Conservation (phyloP, 257 asterid species). For the Echium plantagineum region DNA sequence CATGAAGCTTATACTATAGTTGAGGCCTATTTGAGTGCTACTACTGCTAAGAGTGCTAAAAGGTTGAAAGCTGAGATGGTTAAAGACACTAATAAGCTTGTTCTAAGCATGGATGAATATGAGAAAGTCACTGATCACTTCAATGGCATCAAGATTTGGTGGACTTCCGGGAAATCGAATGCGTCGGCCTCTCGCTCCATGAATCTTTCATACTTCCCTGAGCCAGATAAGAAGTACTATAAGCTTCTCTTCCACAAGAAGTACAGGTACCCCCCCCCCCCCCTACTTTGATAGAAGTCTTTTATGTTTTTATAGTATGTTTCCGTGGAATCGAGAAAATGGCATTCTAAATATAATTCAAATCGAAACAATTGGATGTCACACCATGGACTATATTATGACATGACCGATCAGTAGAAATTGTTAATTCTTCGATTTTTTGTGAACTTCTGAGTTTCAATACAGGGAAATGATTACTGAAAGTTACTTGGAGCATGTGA, state of each 20-base stretch:
- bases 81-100: conserved; percentile 19
- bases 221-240: conserved; percentile 12
- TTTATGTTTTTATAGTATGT: no score
- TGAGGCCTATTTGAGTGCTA: conserved; percentile 35
- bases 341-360: no score
- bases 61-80: conserved; percentile 39
- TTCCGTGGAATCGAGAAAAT: no score
- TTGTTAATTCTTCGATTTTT: no score
- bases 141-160: conserved; percentile 23
- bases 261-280: no score
- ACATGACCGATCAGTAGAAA: no score
- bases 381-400: no score
- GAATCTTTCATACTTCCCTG: conserved; percentile 2
- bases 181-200: conserved; percentile 3
- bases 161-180: conserved; percentile 22
- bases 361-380: no score
- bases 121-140: conserved; percentile 29
- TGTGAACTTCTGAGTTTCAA: no score
- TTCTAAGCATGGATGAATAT: conserved; percentile 41
- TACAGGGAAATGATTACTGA: conserved; percentile 7
- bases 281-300: no score
- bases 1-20: conserved; percentile 37
- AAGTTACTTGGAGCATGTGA: no score
- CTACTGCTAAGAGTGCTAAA: conserved; percentile 22
- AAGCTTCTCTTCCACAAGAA: conserved; percentile 19